Evolutionary conservation across 1,284 basidiomycete genomes (phyloP), one percentile per base, ranked within the genome.

Genomic region (Taiwanofungus camphoratus): DNA sequence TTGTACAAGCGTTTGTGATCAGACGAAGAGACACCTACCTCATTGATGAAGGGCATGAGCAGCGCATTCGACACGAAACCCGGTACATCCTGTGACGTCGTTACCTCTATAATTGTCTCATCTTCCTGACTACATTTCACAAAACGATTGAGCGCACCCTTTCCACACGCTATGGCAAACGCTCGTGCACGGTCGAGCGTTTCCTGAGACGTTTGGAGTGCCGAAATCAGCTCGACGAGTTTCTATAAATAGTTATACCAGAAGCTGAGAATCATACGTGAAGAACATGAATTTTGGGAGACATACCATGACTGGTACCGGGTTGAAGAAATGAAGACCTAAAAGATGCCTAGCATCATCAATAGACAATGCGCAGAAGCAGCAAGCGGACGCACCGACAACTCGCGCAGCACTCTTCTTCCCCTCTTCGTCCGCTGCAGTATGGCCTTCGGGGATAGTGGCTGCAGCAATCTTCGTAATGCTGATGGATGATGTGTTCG

Each of bases 241-340:
- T 87, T 88, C 91, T 93, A 44, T 13, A 9, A 16, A 33, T 33
- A 16, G 11, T 16, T 6, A 9, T 18, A 18, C 24, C 16, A 31
- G 21, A 23, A 11, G 26, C 11, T 16, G 6, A 33, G 18, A 7
- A 33, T 33, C 31, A 33, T 8, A 29, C 11, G 18, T 33, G 31
- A 16, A 9, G 18, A 16, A 29, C 9, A 29, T 29, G 26, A 29
- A 16, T 33, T 33, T 9, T 7, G 6, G 31, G 7, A 50, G 39
- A 57, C 73, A 46, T 54, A 86, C 87, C 92, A 96, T 96, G 30
- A 93, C 87, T 4, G 90, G 90, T 3, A 94, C 92, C 3, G 93
- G 93, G 61, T 97, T 96, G 71, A 97, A 96, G 69, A 94, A 96
- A 66, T 96, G 93, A 33, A 95, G 68, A 11, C 92, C 87, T 87